Conservation (phyloP, 495 filamentous ascomycete species). For the Rhypophila decipiens region DNA sequence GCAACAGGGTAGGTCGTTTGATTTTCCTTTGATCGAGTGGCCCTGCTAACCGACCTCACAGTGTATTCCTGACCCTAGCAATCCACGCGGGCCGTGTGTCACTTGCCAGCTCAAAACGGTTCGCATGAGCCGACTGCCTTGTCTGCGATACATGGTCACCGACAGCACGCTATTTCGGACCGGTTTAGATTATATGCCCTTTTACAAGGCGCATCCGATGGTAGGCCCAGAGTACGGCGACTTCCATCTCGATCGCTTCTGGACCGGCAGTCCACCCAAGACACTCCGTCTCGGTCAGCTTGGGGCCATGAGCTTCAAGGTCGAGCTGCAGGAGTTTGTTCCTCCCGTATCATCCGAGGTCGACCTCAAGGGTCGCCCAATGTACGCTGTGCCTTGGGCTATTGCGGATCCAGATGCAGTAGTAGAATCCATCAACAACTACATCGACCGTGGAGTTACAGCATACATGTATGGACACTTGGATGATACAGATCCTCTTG, state of each 20-base stretch:
- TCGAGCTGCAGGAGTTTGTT: conserved; percentile 28
- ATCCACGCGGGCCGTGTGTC: conserved; percentile 26
- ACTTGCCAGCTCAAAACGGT: conserved; percentile 26
- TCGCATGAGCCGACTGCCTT: conserved; percentile 29
- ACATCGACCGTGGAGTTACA: conserved; percentile 20
- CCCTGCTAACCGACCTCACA: conserved; percentile 9
- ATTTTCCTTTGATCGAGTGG: not conserved
- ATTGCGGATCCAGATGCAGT: conserved; percentile 28
- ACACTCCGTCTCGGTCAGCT: conserved; percentile 25
- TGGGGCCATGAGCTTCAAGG: conserved; percentile 13
- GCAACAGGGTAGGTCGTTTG: conserved; percentile 23
- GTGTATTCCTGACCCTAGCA: conserved; percentile 29
- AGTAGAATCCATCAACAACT: conserved; percentile 21
- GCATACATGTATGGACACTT: conserved; percentile 25
- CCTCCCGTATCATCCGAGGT: conserved; percentile 17
- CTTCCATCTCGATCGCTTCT: conserved; percentile 27
- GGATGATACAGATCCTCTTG: conserved; percentile 26
- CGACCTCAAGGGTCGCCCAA: conserved; percentile 28
- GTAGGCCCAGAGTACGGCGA: conserved; percentile 30
- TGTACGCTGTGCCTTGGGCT: conserved; percentile 34
- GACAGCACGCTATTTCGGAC: conserved; percentile 33
- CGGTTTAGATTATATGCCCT: conserved; percentile 25
- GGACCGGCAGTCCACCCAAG: conserved; percentile 17
- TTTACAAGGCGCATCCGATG: conserved; percentile 27
- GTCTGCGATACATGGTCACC: conserved; percentile 35